A percentile compares a stretch with the other conserved stretches of the same genome.
phyloP scores from a whole-genome alignment of 169 alveolate species.

The Haemoproteus tartakovskyi region DNA sequence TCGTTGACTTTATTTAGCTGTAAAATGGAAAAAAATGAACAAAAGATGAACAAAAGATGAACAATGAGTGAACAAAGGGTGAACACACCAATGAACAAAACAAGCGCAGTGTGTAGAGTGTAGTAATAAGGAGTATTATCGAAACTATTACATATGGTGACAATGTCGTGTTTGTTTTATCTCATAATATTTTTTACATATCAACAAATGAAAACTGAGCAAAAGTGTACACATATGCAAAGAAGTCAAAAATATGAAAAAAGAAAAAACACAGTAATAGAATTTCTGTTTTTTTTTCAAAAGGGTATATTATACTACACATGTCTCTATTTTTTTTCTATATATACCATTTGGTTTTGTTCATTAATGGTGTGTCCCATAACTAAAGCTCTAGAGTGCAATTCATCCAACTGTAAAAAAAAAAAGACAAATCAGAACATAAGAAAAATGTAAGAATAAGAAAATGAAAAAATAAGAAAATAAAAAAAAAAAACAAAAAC shows the following conservation, averaged over 20 bases:
- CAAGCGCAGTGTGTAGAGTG: too few species aligned
- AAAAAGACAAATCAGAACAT: background rate
- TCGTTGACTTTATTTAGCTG: constrained; percentile 44
- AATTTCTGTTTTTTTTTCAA: too few species aligned
- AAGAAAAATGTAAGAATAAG: background rate
- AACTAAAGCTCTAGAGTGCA: constrained; percentile 56
- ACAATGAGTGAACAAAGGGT: background rate
- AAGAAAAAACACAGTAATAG: too few species aligned
- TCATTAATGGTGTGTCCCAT: constrained; percentile 64
- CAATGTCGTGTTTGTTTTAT: too few species aligned
- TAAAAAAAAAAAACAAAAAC: background rate
- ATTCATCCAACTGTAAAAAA: constrained; percentile 46
- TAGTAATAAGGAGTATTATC: too few species aligned
- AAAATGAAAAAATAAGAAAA: background rate
- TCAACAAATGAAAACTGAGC: too few species aligned
- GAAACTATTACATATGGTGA: too few species aligned
- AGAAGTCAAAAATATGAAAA: too few species aligned
- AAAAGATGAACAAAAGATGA: background rate
- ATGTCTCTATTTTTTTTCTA: background rate
- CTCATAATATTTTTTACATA: too few species aligned
- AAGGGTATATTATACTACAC: too few species aligned
- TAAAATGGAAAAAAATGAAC: background rate
- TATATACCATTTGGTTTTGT: constrained; percentile 62
- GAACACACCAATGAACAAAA: too few species aligned
- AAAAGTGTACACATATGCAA: background rate